Conservation (phyloP, 805 yeast species). For the Myxozyma kluyveri region DNA sequence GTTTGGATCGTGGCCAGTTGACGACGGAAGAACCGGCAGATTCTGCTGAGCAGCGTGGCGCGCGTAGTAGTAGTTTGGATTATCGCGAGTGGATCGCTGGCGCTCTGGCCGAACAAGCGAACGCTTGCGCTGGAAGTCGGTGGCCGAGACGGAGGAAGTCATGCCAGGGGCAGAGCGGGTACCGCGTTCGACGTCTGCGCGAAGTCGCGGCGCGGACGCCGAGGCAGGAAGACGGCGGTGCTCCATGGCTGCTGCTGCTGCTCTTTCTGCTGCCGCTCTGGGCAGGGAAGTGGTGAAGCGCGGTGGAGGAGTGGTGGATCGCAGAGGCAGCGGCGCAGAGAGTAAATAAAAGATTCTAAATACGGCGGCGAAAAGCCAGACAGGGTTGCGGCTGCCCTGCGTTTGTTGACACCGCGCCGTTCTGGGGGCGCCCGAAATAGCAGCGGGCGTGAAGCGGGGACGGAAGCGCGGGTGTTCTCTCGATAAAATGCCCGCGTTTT, state of each 20-base stretch:
- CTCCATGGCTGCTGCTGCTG: neutral
- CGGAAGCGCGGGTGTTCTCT: too few species aligned
- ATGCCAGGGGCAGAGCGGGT: slow-evolving; percentile 9
- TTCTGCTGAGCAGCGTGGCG: slow-evolving; percentile 66
- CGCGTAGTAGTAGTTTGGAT: slow-evolving; percentile 75
- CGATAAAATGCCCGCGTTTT: too few species aligned
- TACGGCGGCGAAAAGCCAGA: neutral
- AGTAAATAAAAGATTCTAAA: neutral
- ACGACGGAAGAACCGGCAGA: slow-evolving; percentile 62
- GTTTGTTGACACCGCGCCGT: too few species aligned
- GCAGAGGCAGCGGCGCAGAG: neutral
- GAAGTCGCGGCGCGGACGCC: slow-evolving; percentile 21
- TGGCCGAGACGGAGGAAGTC: slow-evolving; percentile 16
- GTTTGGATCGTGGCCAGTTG: slow-evolving; percentile 68
- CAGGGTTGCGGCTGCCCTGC: neutral
- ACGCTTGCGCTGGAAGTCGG: slow-evolving; percentile 46
- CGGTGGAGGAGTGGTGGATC: neutral
- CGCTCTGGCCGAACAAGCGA: slow-evolving; percentile 87
- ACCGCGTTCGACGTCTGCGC: slow-evolving; percentile 14
- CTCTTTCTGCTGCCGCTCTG: neutral
- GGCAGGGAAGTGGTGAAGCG: neutral
- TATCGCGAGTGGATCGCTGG: slow-evolving; percentile 58
- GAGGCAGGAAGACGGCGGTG: slow-evolving; percentile 11
- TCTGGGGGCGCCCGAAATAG: too few species aligned
- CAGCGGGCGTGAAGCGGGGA: too few species aligned